Conservation (phyloP, 108 stramenopile genomes). For the Nitzschia putrida region DNA sequence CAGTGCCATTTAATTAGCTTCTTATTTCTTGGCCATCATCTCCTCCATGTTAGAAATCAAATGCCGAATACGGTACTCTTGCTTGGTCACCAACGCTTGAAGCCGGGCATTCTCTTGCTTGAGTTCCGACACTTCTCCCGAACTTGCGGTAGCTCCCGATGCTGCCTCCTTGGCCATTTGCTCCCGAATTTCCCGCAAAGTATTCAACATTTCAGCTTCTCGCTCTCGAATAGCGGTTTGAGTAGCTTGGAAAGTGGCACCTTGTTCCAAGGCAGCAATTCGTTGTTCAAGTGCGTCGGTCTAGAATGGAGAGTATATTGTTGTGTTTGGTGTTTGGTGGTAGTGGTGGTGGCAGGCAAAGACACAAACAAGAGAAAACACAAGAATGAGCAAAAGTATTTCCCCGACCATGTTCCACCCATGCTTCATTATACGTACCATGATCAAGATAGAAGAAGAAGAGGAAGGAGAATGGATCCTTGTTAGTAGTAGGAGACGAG, state of each 20-base stretch:
- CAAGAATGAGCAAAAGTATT: too few relatives aligned
- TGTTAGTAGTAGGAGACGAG: too few relatives aligned
- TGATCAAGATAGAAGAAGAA: too few relatives aligned
- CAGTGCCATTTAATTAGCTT: too few relatives aligned
- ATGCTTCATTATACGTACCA: too few relatives aligned
- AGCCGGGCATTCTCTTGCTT: slow-evolving; percentile 56
- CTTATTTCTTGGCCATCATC: slow-evolving; percentile 16
- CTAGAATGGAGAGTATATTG: too few relatives aligned
- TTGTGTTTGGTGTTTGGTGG: too few relatives aligned
- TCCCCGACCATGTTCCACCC: too few relatives aligned
- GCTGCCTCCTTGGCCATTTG: slow-evolving; percentile 36
- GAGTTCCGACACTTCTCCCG: slow-evolving; percentile 40
- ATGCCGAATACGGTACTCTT: slow-evolving; percentile 62
- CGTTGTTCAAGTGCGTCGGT: slow-evolving; percentile 35
- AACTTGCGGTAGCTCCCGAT: slow-evolving; percentile 8
- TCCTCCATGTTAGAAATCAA: slow-evolving; percentile 41
- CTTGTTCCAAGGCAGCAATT: slow-evolving; percentile 48
- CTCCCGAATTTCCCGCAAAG: slow-evolving; percentile 44
- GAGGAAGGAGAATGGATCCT: too few relatives aligned
- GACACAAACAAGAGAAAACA: too few relatives aligned
- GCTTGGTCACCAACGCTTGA: slow-evolving; percentile 43
- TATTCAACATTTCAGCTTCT: slow-evolving; percentile 47
- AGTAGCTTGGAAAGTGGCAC: slow-evolving; percentile 46
- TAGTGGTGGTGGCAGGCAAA: too few relatives aligned
- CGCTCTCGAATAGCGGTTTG: slow-evolving; percentile 48